Percentiles rank a stretch among this genome's conserved stretches.
These are phyloP conservation scores for Suhomyces sp. DNA, from an alignment of 805 yeast species.

Conservation along the genomic window DNA sequence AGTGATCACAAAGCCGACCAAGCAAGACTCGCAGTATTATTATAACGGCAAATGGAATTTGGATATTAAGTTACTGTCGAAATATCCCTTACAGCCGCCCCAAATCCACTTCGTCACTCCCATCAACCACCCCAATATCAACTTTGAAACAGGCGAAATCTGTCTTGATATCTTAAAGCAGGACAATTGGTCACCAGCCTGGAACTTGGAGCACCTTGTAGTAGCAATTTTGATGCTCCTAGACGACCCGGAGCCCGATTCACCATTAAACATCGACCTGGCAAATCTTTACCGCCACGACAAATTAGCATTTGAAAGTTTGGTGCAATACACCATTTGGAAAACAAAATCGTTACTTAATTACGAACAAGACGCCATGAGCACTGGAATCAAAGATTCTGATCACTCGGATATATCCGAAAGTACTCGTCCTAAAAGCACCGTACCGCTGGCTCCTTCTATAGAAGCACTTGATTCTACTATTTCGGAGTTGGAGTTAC, in stretches of 20 bases:
- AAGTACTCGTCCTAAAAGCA: too few relatives aligned
- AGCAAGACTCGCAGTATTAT: constrained; percentile 46
- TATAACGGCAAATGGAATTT: constrained; percentile 52
- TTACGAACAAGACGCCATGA: not conserved
- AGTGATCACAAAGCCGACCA: constrained; percentile 46
- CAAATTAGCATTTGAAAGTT: constrained; percentile 34
- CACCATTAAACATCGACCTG: constrained; percentile 69
- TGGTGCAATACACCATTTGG: constrained; percentile 43
- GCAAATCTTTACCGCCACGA: constrained; percentile 56
- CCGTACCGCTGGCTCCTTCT: not conserved
- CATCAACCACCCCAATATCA: constrained; percentile 42
- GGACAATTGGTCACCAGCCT: constrained; percentile 70
- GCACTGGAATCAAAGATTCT: constrained; percentile 1
- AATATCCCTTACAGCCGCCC: constrained; percentile 65
- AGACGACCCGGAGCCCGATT: constrained; percentile 65
- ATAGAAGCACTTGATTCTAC: constrained; percentile 2
- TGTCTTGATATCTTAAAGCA: constrained; percentile 63
- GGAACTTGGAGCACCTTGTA: constrained; percentile 56
- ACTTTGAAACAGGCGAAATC: constrained; percentile 56
- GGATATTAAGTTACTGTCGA: constrained; percentile 40
- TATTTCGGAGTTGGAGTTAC: constrained; percentile 1
- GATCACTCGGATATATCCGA: not conserved
- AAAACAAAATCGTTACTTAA: constrained; percentile 27
- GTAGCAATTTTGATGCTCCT: constrained; percentile 57
- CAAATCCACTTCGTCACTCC: constrained; percentile 45